phyloP scores from a whole-genome alignment of 257 asterid species.

The Jacaranda mimosifolia region DNA sequence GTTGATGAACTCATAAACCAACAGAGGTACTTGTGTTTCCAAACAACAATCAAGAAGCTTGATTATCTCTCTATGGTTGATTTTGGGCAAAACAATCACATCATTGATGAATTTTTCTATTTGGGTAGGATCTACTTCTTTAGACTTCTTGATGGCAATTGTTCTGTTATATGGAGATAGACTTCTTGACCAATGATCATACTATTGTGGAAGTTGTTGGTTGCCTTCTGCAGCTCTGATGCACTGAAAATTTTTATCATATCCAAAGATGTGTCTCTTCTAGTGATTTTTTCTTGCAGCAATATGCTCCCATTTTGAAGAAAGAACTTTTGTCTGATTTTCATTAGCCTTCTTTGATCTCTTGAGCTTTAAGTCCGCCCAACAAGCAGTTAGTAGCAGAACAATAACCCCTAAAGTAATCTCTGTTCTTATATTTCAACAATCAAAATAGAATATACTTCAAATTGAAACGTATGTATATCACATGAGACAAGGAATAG shows the following conservation, averaged over 20 bases:
- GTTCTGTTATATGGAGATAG: neutral
- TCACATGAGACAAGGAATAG: neutral
- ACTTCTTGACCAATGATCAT: neutral
- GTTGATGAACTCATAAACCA: neutral
- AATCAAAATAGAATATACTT: neutral
- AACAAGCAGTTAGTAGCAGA: slow-evolving; percentile 21
- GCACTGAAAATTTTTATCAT: slow-evolving; percentile 2
- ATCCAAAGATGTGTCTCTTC: slow-evolving; percentile 8
- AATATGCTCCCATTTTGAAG: too few relatives aligned
- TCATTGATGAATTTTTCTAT: neutral
- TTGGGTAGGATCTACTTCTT: neutral
- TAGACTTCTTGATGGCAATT: neutral
- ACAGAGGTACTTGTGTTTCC: neutral
- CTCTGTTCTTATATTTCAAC: slow-evolving; percentile 2
- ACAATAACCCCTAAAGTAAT: slow-evolving; percentile 22
- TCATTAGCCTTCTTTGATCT: slow-evolving; percentile 21
- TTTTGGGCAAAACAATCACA: neutral
- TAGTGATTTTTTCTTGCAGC: slow-evolving; percentile 34
- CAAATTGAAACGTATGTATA: neutral
- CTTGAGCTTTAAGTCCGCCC: slow-evolving; percentile 30
- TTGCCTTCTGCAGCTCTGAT: slow-evolving; percentile 32
- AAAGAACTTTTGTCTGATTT: neutral
- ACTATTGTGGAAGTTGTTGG: slow-evolving; percentile 24
- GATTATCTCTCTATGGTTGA: neutral
- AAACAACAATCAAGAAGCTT: neutral